phyloP scores from a whole-genome alignment of 129 eudicot species.

The Pseudognaphalium luteoalbum region DNA sequence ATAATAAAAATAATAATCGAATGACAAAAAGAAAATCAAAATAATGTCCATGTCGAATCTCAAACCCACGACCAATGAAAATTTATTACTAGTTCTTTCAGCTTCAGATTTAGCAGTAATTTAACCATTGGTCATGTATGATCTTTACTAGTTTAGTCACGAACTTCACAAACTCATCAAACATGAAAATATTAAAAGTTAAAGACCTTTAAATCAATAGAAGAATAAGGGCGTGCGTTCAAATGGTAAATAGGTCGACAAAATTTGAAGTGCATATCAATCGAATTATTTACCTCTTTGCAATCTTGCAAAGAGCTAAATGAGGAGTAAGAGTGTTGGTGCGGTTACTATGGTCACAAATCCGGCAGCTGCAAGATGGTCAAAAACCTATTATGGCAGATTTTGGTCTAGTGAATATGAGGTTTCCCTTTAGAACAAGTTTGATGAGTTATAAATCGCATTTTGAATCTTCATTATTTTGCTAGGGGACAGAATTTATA shows the following conservation, averaged over 20 bases:
- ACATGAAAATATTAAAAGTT: background rate
- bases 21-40: no score
- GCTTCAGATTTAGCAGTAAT: background rate
- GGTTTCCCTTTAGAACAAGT: background rate
- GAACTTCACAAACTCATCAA: background rate
- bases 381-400: background rate
- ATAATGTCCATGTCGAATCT: background rate
- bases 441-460: no score
- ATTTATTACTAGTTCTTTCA: background rate
- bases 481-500: no score
- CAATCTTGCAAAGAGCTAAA: background rate
- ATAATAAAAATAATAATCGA: background rate
- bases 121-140: background rate
- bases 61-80: background rate
- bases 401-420: background rate
- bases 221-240: background rate
- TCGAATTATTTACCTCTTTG: background rate
- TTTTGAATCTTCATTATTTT: no score
- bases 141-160: background rate
- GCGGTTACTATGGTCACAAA: background rate
- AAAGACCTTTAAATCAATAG: background rate
- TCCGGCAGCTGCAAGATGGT: slow-evolving; percentile 1
- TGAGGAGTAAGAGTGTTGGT: background rate
- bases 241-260: background rate
- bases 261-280: background rate